A percentile compares a stretch with the other conserved stretches of the same genome.
Conservation (phyloP, 805 yeast species). For the Cyberlindnera lachancei region DNA sequence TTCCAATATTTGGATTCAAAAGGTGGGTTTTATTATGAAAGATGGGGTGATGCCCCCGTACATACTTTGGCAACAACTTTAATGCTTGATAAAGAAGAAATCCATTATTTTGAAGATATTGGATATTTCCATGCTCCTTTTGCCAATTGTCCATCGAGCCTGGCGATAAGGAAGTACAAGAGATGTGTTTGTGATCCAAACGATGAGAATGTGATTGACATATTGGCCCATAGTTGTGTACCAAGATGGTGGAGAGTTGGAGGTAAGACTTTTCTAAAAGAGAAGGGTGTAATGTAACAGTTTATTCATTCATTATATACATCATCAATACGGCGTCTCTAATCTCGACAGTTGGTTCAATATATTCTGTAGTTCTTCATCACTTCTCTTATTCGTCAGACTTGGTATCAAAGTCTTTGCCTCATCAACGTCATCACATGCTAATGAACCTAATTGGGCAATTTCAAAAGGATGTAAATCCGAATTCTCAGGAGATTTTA, state of each 20-base stretch:
- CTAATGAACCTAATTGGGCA: slow-evolving; percentile 81
- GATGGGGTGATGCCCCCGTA: slow-evolving; percentile 97
- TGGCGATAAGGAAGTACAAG: slow-evolving; percentile 41
- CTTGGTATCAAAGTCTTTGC: slow-evolving; percentile 93
- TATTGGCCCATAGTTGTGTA: slow-evolving; percentile 50
- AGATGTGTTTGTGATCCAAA: slow-evolving; percentile 55
- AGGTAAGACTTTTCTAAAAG: slow-evolving; percentile 50
- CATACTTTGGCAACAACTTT: slow-evolving; percentile 66
- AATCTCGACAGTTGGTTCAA: slow-evolving; percentile 77
- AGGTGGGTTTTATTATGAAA: slow-evolving; percentile 77
- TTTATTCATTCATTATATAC: not conserved
- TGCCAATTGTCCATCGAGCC: slow-evolving; percentile 49
- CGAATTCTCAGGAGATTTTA: slow-evolving; percentile 64
- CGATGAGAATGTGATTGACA: slow-evolving; percentile 35
- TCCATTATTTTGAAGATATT: slow-evolving; percentile 74
- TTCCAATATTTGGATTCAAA: slow-evolving; percentile 56
- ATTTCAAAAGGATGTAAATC: slow-evolving; percentile 91
- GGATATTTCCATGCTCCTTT: slow-evolving; percentile 77
- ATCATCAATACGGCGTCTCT: slow-evolving; percentile 34
- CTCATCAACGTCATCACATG: slow-evolving; percentile 96
- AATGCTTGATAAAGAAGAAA: slow-evolving; percentile 47
- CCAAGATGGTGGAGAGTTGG: slow-evolving; percentile 74
- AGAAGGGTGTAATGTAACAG: slow-evolving; percentile 12
- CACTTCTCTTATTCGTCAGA: slow-evolving; percentile 70
- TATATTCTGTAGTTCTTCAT: slow-evolving; percentile 79